These are phyloP conservation scores for sunflower (Helianthus annuus) DNA, from an alignment of 129 eudicot species.

Conservation along the genomic window HanXRQr2.0-SUNRISE NC_035436.2:47772135-47772634, in stretches of 20 bases:
- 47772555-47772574: conserved; percentile 58
- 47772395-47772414: conserved; percentile 93
- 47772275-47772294: conserved; percentile 71
- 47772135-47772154: not conserved
- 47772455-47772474: not conserved
- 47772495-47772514: not conserved
- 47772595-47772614: conserved; percentile 81
- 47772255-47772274: conserved; percentile 85
- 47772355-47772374: conserved; percentile 57
- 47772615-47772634: conserved; percentile 72
- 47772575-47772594: conserved; percentile 80
- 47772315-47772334: not conserved
- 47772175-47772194: not conserved
- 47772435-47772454: conserved; percentile 80
- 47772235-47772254: conserved; percentile 82
- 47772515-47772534: conserved; percentile 5
- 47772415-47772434: conserved; percentile 91
- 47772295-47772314: not conserved
- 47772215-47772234: conserved; percentile 91
- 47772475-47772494: not conserved
- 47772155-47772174: not conserved
- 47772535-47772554: too few species aligned
- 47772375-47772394: conserved; percentile 61
- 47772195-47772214: conserved; percentile 15
- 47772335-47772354: conserved; percentile 21